These are phyloP conservation scores for Beauveria rudraprayagi DNA, from an alignment of 2,329 filamentous ascomycete species.

Conservation along the genomic window DNA sequence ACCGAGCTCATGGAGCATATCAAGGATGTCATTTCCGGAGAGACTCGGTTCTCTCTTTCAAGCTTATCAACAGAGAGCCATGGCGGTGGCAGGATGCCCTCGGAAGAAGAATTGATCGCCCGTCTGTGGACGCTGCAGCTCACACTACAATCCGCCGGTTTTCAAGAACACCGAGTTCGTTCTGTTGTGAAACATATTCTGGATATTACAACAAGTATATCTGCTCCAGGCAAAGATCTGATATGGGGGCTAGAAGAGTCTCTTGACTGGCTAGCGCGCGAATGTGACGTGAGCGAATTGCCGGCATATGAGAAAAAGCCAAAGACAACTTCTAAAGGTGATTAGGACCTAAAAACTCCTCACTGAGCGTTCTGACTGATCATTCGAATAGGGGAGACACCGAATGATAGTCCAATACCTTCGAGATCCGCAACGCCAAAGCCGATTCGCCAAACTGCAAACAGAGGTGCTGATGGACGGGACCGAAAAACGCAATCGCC, in stretches of 20 bases:
- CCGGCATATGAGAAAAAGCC: constrained; percentile 55
- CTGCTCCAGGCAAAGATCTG: constrained; percentile 49
- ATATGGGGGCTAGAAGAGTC: constrained; percentile 84
- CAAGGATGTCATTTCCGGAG: constrained; percentile 61
- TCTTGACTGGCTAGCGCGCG: constrained; percentile 81
- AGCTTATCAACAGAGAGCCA: constrained; percentile 38
- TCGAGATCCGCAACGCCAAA: constrained; percentile 44
- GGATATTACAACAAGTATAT: constrained; percentile 56
- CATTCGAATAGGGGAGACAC: constrained; percentile 27
- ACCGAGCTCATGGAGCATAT: constrained; percentile 71
- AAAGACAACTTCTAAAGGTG: constrained; percentile 32
- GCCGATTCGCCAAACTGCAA: constrained; percentile 21
- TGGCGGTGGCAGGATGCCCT: constrained; percentile 44
- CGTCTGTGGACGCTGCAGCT: constrained; percentile 80
- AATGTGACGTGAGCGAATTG: constrained; percentile 61
- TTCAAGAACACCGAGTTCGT: constrained; percentile 55
- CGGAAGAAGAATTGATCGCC: constrained; percentile 69
- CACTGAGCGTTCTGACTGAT: background rate
- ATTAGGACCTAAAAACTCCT: background rate
- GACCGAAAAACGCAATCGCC: constrained; percentile 20
- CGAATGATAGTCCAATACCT: constrained; percentile 39
- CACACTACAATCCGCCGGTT: constrained; percentile 60
- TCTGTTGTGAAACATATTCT: constrained; percentile 59
- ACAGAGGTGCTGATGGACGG: constrained; percentile 19
- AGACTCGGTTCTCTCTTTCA: constrained; percentile 50